Conservation (phyloP, 129 eudicot species). For the Daucus carota region DH1_v3.0 NC_030385.2:11108001-11108500, state of each 20-base stretch:
- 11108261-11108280: constrained; percentile 84
- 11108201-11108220: constrained; percentile 93
- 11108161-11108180: constrained; percentile 94
- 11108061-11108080: constrained; percentile 92
- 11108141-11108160: constrained; percentile 90
- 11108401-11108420: constrained; percentile 59
- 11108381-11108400: constrained; percentile 77
- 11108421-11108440: constrained; percentile 61
- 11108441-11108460: constrained; percentile 86
- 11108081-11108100: constrained; percentile 94
- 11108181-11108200: constrained; percentile 84
- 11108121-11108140: constrained; percentile 87
- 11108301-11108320: constrained; percentile 53
- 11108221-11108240: constrained; percentile 90
- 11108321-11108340: constrained; percentile 29
- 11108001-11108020: constrained; percentile 99
- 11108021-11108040: constrained; percentile 87
- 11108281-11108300: constrained; percentile 84
- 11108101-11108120: constrained; percentile 90
- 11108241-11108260: constrained; percentile 94
- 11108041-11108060: constrained; percentile 86
- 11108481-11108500: constrained; percentile 94
- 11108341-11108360: constrained; percentile 31
- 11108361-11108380: constrained; percentile 57
- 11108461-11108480: constrained; percentile 89